Percentiles rank a stretch among this genome's conserved stretches.
phyloP scores from a whole-genome alignment of 495 filamentous ascomycete species.

The Bacidia rubella region DNA sequence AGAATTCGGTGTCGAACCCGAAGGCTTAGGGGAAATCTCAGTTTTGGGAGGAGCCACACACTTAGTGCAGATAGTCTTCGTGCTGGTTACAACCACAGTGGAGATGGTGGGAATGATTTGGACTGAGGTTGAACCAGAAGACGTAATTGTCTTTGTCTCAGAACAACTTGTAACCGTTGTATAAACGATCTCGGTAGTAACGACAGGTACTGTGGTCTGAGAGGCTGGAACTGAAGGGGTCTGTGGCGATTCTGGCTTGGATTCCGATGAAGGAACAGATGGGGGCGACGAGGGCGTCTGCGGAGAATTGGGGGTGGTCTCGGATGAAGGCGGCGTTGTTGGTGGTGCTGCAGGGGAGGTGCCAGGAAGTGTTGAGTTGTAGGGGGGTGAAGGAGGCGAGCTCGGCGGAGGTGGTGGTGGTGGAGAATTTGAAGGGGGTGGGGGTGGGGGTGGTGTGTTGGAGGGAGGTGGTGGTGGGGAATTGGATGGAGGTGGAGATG shows the following conservation, averaged over 20 bases:
- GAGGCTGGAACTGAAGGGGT: constrained; percentile 6
- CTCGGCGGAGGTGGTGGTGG: constrained; percentile 42
- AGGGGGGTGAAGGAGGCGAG: constrained; percentile 43
- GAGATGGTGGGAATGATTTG: constrained; percentile 19
- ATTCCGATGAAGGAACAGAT: constrained; percentile 30
- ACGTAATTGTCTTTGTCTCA: constrained; percentile 23
- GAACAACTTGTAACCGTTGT: constrained; percentile 30
- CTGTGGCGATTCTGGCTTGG: constrained; percentile 22
- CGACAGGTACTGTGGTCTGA: constrained; percentile 11
- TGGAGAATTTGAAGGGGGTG: constrained; percentile 42
- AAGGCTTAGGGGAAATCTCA: not conserved
- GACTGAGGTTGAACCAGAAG: constrained; percentile 22
- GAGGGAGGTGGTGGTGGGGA: constrained; percentile 39
- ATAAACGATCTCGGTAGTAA: constrained; percentile 18
- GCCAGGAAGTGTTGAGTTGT: not conserved
- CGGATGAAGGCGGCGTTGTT: constrained; percentile 44
- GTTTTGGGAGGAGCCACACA: constrained; percentile 19
- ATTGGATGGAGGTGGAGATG: constrained; percentile 46
- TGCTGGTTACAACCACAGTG: constrained; percentile 27
- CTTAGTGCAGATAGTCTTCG: constrained; percentile 27
- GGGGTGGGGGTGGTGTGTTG: too few species aligned
- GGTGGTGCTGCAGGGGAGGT: constrained; percentile 43
- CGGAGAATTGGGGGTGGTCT: constrained; percentile 34
- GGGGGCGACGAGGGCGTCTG: constrained; percentile 8
- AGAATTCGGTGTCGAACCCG: constrained; percentile 8